Evolutionary conservation across 2,329 filamentous ascomycete genomes (phyloP).

Genomic region (Cladosporium sp.): DNA sequence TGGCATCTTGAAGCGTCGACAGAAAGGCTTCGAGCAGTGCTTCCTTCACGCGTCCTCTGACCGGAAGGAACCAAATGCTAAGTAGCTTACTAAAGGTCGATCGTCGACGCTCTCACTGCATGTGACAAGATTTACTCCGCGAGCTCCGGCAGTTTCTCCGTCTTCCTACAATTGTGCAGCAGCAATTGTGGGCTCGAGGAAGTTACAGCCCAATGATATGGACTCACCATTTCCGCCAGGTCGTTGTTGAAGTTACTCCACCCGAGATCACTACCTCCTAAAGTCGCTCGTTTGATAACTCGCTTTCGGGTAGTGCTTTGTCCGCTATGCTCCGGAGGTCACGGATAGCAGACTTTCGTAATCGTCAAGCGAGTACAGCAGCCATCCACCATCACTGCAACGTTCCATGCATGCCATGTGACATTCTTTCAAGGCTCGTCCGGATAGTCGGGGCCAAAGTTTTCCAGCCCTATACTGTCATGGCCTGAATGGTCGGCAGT

Average conservation of each 20-base stretch:
- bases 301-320: neutral
- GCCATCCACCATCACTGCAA: neutral
- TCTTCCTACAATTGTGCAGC: neutral
- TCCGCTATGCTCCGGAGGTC: neutral
- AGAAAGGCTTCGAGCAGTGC: neutral
- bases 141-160: neutral
- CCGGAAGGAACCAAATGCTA: neutral
- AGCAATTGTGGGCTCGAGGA: neutral
- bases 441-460: neutral
- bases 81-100: neutral
- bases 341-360: constrained; percentile 7
- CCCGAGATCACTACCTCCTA: neutral
- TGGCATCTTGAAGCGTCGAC: neutral
- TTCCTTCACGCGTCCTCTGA: neutral
- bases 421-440: neutral
- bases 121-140: neutral
- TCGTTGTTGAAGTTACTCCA: neutral
- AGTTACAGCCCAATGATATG: neutral
- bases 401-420: neutral
- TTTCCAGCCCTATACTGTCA: constrained; percentile 9
- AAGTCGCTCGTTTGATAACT: neutral
- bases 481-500: constrained; percentile 7
- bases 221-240: neutral
- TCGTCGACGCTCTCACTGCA: neutral
- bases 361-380: neutral